Percentiles rank a stretch among this genome's conserved stretches.
Conservation (phyloP, 257 asterid genomes). For the Petunia secreta region DNA sequence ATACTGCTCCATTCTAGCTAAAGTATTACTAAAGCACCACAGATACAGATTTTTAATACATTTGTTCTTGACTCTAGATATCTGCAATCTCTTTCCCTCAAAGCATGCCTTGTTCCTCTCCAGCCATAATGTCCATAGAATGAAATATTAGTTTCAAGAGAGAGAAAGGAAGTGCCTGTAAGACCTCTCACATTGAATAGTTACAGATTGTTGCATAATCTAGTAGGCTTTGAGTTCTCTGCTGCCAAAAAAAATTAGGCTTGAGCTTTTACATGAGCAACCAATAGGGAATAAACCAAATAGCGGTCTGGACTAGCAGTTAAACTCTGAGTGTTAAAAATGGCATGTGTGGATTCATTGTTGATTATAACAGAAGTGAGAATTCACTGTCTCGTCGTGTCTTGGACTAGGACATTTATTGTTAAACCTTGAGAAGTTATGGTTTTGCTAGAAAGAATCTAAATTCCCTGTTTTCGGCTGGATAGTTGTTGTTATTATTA, state of each 20-base stretch:
- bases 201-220: constrained; percentile 6
- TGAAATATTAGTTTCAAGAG: neutral
- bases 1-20: no score
- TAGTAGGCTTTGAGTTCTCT: neutral
- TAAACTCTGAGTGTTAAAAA: neutral
- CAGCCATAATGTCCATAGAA: no score
- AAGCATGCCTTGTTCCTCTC: no score
- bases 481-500: no score
- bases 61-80: no score
- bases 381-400: neutral
- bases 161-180: constrained; percentile 3
- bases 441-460: constrained; percentile 22
- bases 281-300: neutral
- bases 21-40: no score
- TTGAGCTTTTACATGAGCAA: constrained; percentile 18
- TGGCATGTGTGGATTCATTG: constrained; percentile 16
- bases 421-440: constrained; percentile 21
- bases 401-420: constrained; percentile 13
- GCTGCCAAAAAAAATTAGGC: neutral
- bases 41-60: no score
- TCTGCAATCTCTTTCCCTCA: no score
- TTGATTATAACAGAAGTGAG: neutral
- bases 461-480: neutral
- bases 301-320: neutral
- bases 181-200: neutral